Conservation (phyloP, 306 rosid species). For the Cajanus cajan region DNA sequence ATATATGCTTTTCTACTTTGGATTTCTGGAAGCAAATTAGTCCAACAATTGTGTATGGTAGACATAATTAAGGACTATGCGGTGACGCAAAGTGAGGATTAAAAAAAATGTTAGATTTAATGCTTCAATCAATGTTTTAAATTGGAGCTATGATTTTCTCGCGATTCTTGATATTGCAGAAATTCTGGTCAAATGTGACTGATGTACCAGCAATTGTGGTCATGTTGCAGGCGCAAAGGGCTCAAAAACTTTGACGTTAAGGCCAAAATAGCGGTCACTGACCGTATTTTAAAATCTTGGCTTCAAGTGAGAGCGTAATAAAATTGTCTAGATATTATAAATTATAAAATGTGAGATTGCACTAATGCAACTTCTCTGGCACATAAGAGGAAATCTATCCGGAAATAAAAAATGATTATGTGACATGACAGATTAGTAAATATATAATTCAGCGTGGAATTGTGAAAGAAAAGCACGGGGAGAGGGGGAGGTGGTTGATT, state of each 20-base stretch:
- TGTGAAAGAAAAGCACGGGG: background rate
- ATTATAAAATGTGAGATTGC: constrained; percentile 5
- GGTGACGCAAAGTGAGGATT: background rate
- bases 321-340: background rate
- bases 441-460: background rate
- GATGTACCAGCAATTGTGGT: background rate
- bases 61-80: background rate
- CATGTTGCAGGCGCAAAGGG: too few relatives aligned
- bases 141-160: too few relatives aligned
- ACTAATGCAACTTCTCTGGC: background rate
- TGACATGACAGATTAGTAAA: background rate
- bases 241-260: background rate
- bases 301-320: background rate
- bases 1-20: background rate
- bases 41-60: background rate
- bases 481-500: background rate
- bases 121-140: background rate
- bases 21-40: background rate
- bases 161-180: background rate
- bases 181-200: background rate
- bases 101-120: constrained; percentile 1
- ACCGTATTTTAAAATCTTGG: background rate
- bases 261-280: background rate
- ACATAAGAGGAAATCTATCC: background rate
- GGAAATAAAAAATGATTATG: background rate